Evolutionary conservation across 2,329 filamentous ascomycete species (phyloP).

Genomic region (Boeremia exigua): DNA sequence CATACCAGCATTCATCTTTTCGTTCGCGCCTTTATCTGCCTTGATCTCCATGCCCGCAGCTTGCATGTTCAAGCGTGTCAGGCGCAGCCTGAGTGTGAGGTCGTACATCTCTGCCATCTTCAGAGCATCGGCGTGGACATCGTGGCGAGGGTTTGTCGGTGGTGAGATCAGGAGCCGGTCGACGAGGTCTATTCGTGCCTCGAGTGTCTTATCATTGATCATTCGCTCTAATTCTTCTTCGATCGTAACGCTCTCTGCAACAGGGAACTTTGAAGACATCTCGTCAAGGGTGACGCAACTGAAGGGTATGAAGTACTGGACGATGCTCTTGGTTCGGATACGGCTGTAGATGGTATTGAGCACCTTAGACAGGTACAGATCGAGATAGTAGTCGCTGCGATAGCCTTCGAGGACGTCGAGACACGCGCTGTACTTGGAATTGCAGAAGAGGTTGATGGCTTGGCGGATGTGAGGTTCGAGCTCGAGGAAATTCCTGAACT

Average conservation of each 20-base stretch:
- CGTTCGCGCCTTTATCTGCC: conserved; percentile 28
- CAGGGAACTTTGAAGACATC: conserved; percentile 77
- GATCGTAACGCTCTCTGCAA: conserved; percentile 57
- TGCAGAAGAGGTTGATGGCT: conserved; percentile 87
- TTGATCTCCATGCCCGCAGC: conserved; percentile 75
- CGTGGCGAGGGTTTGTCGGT: conserved; percentile 67
- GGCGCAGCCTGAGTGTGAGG: conserved; percentile 73
- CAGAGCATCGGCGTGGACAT: conserved; percentile 74
- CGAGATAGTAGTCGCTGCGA: conserved; percentile 84
- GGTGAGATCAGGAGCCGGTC: conserved; percentile 78
- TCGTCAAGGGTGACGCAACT: conserved; percentile 82
- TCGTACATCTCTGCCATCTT: conserved; percentile 74
- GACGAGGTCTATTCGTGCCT: conserved; percentile 84
- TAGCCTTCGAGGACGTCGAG: conserved; percentile 82
- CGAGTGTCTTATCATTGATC: conserved; percentile 74
- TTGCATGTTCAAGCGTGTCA: conserved; percentile 78
- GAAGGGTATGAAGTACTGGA: conserved; percentile 91
- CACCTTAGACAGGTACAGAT: conserved; percentile 81
- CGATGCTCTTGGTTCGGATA: conserved; percentile 89
- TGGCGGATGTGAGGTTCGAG: conserved; percentile 93
- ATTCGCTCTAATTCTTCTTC: conserved; percentile 78
- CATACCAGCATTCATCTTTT: conserved; percentile 21
- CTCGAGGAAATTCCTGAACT: conserved; percentile 87
- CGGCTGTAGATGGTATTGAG: conserved; percentile 71
- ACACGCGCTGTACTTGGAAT: conserved; percentile 86